Percentiles rank a stretch among this genome's conserved stretches.
Conservation (phyloP, 177 flowering plant species). For the Tripterygium wilfordii region DNA sequence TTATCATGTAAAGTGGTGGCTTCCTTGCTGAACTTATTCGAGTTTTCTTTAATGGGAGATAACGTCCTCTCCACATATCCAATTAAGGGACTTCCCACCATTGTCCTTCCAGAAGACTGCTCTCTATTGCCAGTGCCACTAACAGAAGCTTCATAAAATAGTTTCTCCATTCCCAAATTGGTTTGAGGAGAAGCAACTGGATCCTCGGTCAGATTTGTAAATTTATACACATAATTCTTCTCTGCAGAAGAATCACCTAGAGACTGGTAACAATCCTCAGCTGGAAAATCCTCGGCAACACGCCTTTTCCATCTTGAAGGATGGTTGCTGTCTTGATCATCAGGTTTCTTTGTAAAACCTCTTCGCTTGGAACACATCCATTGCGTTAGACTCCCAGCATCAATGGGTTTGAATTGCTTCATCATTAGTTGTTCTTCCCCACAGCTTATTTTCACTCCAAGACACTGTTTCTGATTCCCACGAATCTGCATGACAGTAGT, state of each 20-base stretch:
- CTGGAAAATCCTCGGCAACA: slow-evolving; percentile 11
- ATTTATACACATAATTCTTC: slow-evolving; percentile 10
- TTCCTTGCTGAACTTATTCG: slow-evolving; percentile 16
- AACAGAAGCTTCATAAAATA: slow-evolving; percentile 5
- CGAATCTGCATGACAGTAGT: slow-evolving; percentile 31
- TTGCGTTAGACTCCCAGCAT: slow-evolving; percentile 32
- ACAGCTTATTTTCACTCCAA: slow-evolving; percentile 14
- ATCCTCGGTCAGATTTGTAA: slow-evolving; percentile 16
- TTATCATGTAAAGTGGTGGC: slow-evolving; percentile 8
- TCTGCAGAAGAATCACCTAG: slow-evolving; percentile 18
- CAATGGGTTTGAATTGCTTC: slow-evolving; percentile 22
- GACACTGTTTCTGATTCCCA: slow-evolving; percentile 13
- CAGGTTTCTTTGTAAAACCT: slow-evolving; percentile 34
- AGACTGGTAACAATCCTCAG: slow-evolving; percentile 21
- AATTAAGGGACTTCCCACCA: slow-evolving; percentile 11
- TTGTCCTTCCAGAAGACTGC: slow-evolving; percentile 22
- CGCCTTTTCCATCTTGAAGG: slow-evolving; percentile 13
- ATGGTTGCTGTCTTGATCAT: slow-evolving; percentile 15
- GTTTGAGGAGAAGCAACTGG: slow-evolving; percentile 26
- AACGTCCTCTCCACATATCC: slow-evolving; percentile 17
- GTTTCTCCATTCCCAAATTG: slow-evolving; percentile 18
- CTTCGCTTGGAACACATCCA: slow-evolving; percentile 61
- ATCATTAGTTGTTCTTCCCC: slow-evolving; percentile 21
- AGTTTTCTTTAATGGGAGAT: slow-evolving; percentile 12
- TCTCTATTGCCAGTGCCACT: slow-evolving; percentile 9